These are phyloP conservation scores for Russula foetens DNA, from an alignment of 768 basidiomycete species.

Conservation along the genomic window DNA sequence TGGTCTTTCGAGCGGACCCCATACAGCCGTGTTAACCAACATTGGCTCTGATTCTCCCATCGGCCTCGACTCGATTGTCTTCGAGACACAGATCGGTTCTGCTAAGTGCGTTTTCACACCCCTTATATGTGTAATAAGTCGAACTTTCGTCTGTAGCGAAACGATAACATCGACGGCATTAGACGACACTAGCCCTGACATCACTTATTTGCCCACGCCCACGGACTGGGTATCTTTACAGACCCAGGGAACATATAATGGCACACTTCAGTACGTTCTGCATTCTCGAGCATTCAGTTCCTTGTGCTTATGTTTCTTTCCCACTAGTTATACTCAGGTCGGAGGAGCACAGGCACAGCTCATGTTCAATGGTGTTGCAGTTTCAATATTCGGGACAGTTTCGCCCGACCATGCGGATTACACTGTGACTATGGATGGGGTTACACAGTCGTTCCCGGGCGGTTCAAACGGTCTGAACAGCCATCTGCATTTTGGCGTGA, in stretches of 20 bases:
- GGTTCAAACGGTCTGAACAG: constrained; percentile 31
- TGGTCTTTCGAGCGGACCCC: constrained; percentile 37
- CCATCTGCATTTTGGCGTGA: constrained; percentile 29
- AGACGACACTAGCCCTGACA: constrained; percentile 30
- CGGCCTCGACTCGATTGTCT: constrained; percentile 44
- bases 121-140: constrained; percentile 24
- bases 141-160: constrained; percentile 41
- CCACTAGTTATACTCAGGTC: constrained; percentile 33
- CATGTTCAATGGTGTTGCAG: constrained; percentile 41
- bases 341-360: constrained; percentile 36
- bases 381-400: constrained; percentile 46
- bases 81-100: constrained; percentile 34
- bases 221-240: constrained; percentile 32
- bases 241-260: constrained; percentile 28
- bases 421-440: constrained; percentile 38
- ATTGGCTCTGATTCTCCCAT: constrained; percentile 33
- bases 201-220: constrained; percentile 33
- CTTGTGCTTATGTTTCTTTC: not conserved
- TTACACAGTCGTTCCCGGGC: constrained; percentile 28
- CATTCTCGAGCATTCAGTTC: not conserved
- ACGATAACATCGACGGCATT: constrained; percentile 25
- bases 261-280: constrained; percentile 37
- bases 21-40: constrained; percentile 41
- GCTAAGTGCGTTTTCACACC: constrained; percentile 29
- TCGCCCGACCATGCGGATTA: constrained; percentile 44